Percentiles rank a stretch among this genome's conserved stretches.
Evolutionary conservation across 2,329 filamentous ascomycete genomes (phyloP).

Genomic region (Septoria linicola): DNA sequence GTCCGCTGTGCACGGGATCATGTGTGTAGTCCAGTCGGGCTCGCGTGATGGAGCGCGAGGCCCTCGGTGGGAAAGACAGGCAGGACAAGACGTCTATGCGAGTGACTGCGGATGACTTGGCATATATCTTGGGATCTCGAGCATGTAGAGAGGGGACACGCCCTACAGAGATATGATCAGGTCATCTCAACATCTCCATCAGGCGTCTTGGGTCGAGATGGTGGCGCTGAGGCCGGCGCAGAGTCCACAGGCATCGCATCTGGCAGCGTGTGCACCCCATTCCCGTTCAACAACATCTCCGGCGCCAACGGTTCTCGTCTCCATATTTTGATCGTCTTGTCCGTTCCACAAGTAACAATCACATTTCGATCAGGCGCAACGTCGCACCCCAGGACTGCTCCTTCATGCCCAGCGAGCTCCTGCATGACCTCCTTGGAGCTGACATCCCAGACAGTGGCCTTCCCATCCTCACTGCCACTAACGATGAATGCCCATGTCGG

Average conservation of each 20-base stretch:
- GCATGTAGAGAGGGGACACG: too few species aligned
- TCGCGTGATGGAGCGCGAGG: too few species aligned
- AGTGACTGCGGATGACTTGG: too few species aligned
- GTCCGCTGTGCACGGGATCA: too few species aligned
- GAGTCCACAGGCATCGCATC: neutral
- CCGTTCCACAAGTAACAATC: constrained; percentile 63
- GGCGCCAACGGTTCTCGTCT: constrained; percentile 35
- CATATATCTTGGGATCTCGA: too few species aligned
- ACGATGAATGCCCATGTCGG: constrained; percentile 63
- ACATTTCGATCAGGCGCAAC: constrained; percentile 53
- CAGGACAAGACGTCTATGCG: too few species aligned
- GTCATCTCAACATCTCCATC: constrained; percentile 17
- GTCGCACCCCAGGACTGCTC: constrained; percentile 60
- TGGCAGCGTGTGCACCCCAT: neutral
- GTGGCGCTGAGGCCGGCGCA: constrained; percentile 10
- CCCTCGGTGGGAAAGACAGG: too few species aligned
- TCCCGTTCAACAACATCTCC: constrained; percentile 10
- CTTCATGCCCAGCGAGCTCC: constrained; percentile 56
- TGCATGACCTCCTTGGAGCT: constrained; percentile 80
- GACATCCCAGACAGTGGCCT: constrained; percentile 86
- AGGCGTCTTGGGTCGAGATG: constrained; percentile 14
- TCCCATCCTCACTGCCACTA: constrained; percentile 83
- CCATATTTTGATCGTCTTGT: constrained; percentile 64
- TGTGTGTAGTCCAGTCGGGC: too few species aligned
- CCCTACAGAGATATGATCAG: too few species aligned